Percentiles rank a stretch among this genome's conserved stretches.
phyloP scores from a whole-genome alignment of 257 asterid species.

The Solanum peruvianum region DNA sequence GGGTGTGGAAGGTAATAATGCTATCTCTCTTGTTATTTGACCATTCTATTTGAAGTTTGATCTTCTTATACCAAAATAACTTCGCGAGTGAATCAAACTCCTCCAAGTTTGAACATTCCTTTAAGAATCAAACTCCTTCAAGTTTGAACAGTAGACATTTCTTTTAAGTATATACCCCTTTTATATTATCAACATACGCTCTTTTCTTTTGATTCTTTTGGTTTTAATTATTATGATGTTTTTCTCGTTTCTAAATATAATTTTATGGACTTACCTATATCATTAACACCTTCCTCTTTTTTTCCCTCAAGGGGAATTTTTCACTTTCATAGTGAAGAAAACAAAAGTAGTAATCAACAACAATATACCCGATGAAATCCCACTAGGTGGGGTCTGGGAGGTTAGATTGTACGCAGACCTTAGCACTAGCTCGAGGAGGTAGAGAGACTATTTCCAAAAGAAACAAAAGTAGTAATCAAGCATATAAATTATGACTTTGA shows the following conservation, averaged over 20 bases:
- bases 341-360: not conserved
- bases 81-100: not conserved
- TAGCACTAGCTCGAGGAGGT: not conserved
- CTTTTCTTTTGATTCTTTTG: not conserved
- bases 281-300: not conserved
- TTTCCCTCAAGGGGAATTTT: not conserved
- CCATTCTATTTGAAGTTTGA: not conserved
- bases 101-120: not conserved
- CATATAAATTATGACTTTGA: not conserved
- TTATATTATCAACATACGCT: not conserved
- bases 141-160: not conserved
- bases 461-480: not conserved
- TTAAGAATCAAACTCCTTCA: not conserved
- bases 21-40: slow-evolving; percentile 3
- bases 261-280: not conserved
- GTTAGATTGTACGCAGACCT: not conserved
- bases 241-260: not conserved
- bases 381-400: not conserved
- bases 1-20: slow-evolving; percentile 80
- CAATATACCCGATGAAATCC: not conserved
- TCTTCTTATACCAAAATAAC: not conserved
- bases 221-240: not conserved
- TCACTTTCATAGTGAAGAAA: not conserved
- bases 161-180: not conserved
- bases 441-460: not conserved